These are phyloP conservation scores for Przewalskia tangutica DNA, from an alignment of 257 asterid species.

Conservation along the genomic window DNA sequence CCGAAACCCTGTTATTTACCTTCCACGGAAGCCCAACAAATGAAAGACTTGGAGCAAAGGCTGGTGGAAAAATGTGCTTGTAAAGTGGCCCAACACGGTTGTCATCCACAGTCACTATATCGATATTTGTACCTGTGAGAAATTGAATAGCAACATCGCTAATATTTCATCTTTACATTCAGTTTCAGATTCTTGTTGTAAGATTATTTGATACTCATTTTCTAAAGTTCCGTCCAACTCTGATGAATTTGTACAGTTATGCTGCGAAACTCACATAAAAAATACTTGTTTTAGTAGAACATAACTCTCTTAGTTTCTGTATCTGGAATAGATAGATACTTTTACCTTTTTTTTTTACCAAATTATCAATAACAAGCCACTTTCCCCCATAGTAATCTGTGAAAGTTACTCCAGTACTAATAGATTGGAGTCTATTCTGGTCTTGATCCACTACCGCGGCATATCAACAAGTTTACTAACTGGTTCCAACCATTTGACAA, in stretches of 20 bases:
- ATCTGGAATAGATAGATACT: neutral
- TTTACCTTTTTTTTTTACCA: neutral
- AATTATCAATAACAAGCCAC: neutral
- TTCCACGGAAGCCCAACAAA: conserved; percentile 94
- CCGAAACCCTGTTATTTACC: conserved; percentile 26
- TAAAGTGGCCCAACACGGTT: conserved; percentile 84
- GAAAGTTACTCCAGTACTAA: neutral
- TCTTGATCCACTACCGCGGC: neutral
- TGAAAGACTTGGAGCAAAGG: conserved; percentile 72
- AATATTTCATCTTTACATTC: neutral
- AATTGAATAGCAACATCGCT: neutral
- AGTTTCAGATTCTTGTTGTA: neutral
- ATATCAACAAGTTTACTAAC: neutral
- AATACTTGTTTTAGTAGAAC: neutral
- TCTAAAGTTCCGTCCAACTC: neutral
- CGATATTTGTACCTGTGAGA: conserved; percentile 57
- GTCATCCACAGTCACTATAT: conserved; percentile 65
- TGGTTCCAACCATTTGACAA: neutral
- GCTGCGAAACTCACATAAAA: neutral
- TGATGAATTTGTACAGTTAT: neutral
- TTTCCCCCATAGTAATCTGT: no score
- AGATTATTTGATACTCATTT: neutral
- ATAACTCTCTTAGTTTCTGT: no score
- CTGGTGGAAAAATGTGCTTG: conserved; percentile 75
- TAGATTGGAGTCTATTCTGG: neutral